Evolutionary conservation across 306 rosid genomes (phyloP).

Genomic region (Fragaria iinumae): DNA sequence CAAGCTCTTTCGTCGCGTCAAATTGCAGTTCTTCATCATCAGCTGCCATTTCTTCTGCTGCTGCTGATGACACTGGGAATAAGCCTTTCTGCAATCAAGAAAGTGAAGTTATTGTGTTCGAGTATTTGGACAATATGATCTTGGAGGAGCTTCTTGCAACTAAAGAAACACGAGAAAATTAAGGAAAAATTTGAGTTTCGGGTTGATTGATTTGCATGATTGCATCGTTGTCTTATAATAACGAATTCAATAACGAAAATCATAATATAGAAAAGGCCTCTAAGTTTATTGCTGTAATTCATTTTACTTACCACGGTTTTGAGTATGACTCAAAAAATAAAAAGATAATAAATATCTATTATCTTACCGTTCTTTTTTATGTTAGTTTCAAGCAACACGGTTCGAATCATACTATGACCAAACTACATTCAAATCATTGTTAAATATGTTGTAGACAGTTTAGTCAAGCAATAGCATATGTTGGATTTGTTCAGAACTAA

Average conservation of each 20-base stretch:
- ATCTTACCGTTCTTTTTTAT: background rate
- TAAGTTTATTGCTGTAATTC: background rate
- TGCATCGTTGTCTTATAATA: background rate
- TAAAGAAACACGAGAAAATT: constrained; percentile 10
- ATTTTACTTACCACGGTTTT: background rate
- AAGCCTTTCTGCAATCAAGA: background rate
- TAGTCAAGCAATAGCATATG: background rate
- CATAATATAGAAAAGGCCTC: background rate
- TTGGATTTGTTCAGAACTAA: background rate
- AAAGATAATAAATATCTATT: background rate
- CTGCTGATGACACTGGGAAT: background rate
- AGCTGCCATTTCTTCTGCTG: constrained; percentile 20
- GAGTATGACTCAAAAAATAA: background rate
- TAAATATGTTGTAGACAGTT: background rate
- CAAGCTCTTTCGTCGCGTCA: constrained; percentile 5
- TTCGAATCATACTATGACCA: background rate
- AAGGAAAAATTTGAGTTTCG: background rate
- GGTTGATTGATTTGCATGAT: background rate
- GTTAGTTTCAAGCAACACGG: background rate
- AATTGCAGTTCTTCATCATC: constrained; percentile 24
- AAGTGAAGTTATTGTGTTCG: constrained; percentile 51
- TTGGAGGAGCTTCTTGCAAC: constrained; percentile 70
- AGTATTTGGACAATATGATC: constrained; percentile 59
- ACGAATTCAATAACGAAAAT: background rate
- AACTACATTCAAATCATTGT: background rate